A percentile compares a stretch with the other conserved stretches of the same genome.
Evolutionary conservation across 2,329 filamentous ascomycete genomes (phyloP).

Genomic region (Scytalidium sp.): DNA sequence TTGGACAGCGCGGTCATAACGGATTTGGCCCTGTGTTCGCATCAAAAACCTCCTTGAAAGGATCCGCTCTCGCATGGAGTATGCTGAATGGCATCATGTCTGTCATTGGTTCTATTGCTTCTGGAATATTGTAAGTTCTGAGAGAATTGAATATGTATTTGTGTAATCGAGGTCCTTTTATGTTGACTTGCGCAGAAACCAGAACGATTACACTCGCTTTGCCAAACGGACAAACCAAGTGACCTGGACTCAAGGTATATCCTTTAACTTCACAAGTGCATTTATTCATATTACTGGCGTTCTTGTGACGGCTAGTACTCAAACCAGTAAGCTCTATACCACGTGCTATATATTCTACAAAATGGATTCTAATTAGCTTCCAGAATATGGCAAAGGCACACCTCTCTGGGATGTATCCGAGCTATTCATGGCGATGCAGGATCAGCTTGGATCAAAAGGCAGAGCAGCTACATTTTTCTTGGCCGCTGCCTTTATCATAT

Average conservation of each 20-base stretch:
- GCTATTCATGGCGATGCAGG: conserved; percentile 21
- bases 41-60: conserved; percentile 7
- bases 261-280: conserved; percentile 20
- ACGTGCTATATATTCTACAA: not conserved
- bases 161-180: not conserved
- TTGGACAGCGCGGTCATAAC: conserved; percentile 9
- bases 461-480: conserved; percentile 13
- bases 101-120: conserved; percentile 28
- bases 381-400: conserved; percentile 18
- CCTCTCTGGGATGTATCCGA: conserved; percentile 21
- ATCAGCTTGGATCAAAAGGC: conserved; percentile 17
- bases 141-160: not conserved
- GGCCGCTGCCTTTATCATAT: conserved; percentile 21
- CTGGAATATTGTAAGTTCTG: conserved; percentile 20
- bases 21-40: conserved; percentile 14
- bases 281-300: conserved; percentile 24
- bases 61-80: conserved; percentile 15
- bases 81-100: conserved; percentile 26
- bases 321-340: conserved; percentile 15
- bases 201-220: conserved; percentile 30
- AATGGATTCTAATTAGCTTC: not conserved
- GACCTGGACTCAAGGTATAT: conserved; percentile 22
- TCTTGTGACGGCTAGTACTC: conserved; percentile 26
- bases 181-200: conserved; percentile 13
- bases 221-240: conserved; percentile 19